These are phyloP conservation scores for Ramalina peruviana DNA, from an alignment of 495 filamentous ascomycete genomes.

Conservation along the genomic window DNA sequence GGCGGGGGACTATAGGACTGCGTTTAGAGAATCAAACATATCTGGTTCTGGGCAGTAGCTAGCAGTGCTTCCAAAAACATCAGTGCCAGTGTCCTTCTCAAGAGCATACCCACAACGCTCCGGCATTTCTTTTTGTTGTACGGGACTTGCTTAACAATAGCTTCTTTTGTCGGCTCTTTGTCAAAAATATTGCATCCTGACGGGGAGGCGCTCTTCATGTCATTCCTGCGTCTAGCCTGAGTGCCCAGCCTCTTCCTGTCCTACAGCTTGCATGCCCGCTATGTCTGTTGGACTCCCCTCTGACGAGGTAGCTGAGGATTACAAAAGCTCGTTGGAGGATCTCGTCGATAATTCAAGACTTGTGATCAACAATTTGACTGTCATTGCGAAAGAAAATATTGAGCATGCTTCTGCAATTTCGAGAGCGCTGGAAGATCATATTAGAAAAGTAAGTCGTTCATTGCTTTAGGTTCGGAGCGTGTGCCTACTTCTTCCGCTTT, in stretches of 20 bases:
- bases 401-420: constrained; percentile 87
- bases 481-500: neutral
- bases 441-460: constrained; percentile 62
- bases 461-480: neutral
- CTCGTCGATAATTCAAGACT: constrained; percentile 74
- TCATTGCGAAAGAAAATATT: constrained; percentile 93
- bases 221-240: constrained; percentile 12
- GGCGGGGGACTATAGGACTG: too few relatives aligned
- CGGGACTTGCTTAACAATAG: constrained; percentile 5
- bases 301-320: constrained; percentile 89
- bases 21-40: constrained; percentile 1
- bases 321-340: constrained; percentile 82
- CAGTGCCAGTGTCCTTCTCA: constrained; percentile 13
- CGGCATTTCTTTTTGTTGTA: constrained; percentile 9
- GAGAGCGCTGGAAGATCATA: constrained; percentile 77
- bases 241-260: constrained; percentile 2
- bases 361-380: constrained; percentile 89
- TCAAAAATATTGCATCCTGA: constrained; percentile 5
- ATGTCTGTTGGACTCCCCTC: constrained; percentile 64
- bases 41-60: constrained; percentile 14
- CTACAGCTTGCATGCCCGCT: constrained; percentile 22
- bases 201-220: constrained; percentile 5
- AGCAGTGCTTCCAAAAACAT: constrained; percentile 18
- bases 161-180: constrained; percentile 5
- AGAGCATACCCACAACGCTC: constrained; percentile 8